Conservation (phyloP, 2,329 filamentous ascomycete genomes). For the Graphiopsis chlorocephala region DNA sequence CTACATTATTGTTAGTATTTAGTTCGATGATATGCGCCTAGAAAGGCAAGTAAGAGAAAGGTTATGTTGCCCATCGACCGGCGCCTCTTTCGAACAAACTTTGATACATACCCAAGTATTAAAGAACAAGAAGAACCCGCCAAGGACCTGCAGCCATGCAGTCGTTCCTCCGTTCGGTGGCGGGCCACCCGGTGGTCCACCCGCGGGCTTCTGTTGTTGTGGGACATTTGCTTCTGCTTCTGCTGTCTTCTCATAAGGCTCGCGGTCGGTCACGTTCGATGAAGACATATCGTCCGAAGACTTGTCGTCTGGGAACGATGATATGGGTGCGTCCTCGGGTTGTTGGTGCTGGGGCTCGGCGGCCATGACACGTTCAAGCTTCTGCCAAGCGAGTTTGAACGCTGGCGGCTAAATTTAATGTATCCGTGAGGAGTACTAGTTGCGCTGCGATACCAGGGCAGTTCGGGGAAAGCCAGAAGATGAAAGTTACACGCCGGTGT, state of each 20-base stretch:
- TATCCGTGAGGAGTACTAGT: background rate
- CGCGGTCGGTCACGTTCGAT: background rate
- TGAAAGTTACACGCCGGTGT: background rate
- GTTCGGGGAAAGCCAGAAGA: background rate
- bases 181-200: constrained; percentile 27
- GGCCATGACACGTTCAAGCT: constrained; percentile 5
- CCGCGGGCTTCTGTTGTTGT: constrained; percentile 11
- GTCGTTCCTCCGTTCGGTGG: constrained; percentile 42
- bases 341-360: constrained; percentile 3
- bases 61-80: background rate
- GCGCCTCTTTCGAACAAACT: background rate
- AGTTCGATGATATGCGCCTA: background rate
- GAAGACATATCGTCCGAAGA: constrained; percentile 10
- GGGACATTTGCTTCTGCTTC: constrained; percentile 10
- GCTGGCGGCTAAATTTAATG: background rate
- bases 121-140: constrained; percentile 47
- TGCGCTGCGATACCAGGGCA: background rate
- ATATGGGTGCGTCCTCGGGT: background rate
- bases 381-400: constrained; percentile 5
- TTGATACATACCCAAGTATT: constrained; percentile 41
- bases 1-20: constrained; percentile 3
- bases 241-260: constrained; percentile 5
- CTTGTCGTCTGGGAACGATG: background rate
- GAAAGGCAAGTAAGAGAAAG: background rate
- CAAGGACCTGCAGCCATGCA: constrained; percentile 49